phyloP scores from a whole-genome alignment of 345 rosid genomes.

The Crucihimalaya himalaica region DNA sequence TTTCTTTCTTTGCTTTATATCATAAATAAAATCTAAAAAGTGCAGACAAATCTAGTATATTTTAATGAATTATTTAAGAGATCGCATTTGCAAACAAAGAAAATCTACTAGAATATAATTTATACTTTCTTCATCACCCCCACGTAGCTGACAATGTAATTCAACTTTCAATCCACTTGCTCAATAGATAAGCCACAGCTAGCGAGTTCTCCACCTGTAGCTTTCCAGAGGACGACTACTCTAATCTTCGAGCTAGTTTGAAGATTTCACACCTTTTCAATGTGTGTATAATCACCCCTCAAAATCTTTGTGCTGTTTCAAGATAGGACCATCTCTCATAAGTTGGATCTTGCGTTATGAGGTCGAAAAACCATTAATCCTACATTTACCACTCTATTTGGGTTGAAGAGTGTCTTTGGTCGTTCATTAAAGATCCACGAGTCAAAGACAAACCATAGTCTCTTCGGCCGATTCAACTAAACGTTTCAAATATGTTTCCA shows the following conservation, averaged over 20 bases:
- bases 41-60: neutral
- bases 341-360: neutral
- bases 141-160: neutral
- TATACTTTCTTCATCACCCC: neutral
- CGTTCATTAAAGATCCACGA: neutral
- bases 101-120: neutral
- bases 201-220: neutral
- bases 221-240: neutral
- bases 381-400: neutral
- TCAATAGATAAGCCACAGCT: neutral
- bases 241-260: neutral
- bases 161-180: neutral
- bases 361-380: neutral
- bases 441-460: neutral
- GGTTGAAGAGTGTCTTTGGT: neutral
- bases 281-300: neutral
- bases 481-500: neutral
- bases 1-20: neutral
- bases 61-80: conserved; percentile 7
- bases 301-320: neutral
- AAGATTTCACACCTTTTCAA: neutral
- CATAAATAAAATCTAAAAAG: neutral
- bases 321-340: neutral
- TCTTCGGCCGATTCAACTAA: neutral
- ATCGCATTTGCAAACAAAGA: neutral